Base-by-base conservation (phyloP, 345 rosid species). In the Eucalyptus decipiens region DNA sequence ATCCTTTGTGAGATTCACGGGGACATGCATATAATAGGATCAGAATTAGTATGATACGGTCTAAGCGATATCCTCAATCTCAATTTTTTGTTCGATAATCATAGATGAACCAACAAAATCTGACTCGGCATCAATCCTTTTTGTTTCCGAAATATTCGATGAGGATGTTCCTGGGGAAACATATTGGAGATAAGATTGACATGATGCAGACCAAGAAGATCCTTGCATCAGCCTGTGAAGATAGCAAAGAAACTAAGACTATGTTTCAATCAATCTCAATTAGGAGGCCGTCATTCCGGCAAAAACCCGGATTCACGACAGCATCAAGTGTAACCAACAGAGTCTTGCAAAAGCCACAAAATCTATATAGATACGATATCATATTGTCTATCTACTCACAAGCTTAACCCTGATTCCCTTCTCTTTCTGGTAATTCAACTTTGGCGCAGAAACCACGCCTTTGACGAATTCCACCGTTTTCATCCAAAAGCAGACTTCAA, bases 1-100 rank as follows among this genome's bases (percentile, higher is more conserved):
- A 69, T 10, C 4, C 0, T 34, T 9, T 0, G 81, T 72, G 81
- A 23, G 43, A 34, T 72, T 21, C 7, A 0, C 1, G 3, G 43
- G 5, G 45, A 72, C 43, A 34, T 37, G 43, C 81, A 19, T 4
- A 42, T 34, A 9, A 34, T 72, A 2, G 11, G 2, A 11, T 72
- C 45, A 37, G 11, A 72, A 34, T 34, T 28, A 60, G 67, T 0
- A 5, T 5, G 19, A 37, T 72, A 5, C 13, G 4, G 26, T 5
- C 13, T 17, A 34, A 18, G 80, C 7, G 13, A 69, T 18, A 34
- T 37, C 19, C 15, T 72, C 45, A 34, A 67, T 67, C 80, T 67
- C 42, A 3, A 5, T 32, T 34, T 67, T 65, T 67, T 5, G 80
- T 19, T 19, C 15, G 0, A 37, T 72, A 72, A 72, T 72, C 26